Base-by-base conservation (phyloP, 2,329 filamentous ascomycete genomes). In the Aspergillus tubingensis region DNA sequence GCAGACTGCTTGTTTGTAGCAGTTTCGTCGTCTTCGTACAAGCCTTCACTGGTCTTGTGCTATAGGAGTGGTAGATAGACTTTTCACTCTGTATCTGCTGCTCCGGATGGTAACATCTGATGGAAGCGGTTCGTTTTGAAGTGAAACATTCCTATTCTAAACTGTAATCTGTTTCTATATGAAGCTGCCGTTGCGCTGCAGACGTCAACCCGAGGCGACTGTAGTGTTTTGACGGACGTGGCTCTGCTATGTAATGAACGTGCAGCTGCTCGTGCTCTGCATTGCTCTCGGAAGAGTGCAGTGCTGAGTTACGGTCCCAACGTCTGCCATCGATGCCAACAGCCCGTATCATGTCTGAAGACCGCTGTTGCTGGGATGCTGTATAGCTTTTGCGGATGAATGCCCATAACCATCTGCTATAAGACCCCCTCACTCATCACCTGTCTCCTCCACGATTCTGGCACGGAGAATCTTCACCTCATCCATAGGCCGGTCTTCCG, bases 31-130 rank as follows among this genome's bases (percentile, higher is more conserved):
- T 64, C 30, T 65, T 65, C 60, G 54, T 63, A 70, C 61, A 63
- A 66, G 62, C 71, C 76, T 77, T 77, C 74, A 77, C 62, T 77
- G 72, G 69, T 69, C 65, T 70, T 76, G 68, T 73, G 65, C 67
- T 72, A 68, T 73, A 72, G 81, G 84, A 82, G 87, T 85, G 87
- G 83, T 76, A 90, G 86, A 90, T 79, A 68, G 77, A 85, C 77
- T 69, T 69, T 64, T 72, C 88, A 83, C 86, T 88, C 88, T 88
- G 89, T 92, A 92, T 92, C 89, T 92, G 88, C 89, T 91, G 87
- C 89, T 88, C 88, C 90, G 84, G 89, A 92, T 88, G 78, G 70
- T 68, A 62, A 73, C 78, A 81, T 82, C 82, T 91, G 89, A 91
- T 85, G 86, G 87, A 87, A 80, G 89, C 87, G 83, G 89, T 89